Evolutionary conservation across 2,329 filamentous ascomycete species (phyloP).

Genomic region (Pseudocercospora musae): DNA sequence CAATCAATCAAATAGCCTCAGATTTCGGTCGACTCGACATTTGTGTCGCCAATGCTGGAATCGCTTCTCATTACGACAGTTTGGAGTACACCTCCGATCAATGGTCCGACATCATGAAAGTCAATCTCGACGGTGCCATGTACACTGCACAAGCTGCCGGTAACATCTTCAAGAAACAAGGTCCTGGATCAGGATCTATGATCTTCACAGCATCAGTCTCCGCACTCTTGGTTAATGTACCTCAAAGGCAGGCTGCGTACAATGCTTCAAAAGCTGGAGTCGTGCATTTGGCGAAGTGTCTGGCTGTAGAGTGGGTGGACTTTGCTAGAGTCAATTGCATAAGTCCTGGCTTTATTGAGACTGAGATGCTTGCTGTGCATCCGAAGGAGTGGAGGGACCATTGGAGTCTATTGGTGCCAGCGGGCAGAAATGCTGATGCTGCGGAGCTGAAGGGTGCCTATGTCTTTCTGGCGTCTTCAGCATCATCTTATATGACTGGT

Average conservation of each 20-base stretch:
- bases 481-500: conserved; percentile 50
- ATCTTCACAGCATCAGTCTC: conserved; percentile 95
- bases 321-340: conserved; percentile 38
- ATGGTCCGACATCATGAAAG: conserved; percentile 51
- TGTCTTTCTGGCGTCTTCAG: conserved; percentile 38
- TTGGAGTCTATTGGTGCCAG: conserved; percentile 42
- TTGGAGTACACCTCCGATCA: conserved; percentile 21
- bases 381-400: conserved; percentile 39
- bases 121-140: conserved; percentile 76
- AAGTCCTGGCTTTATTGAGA: conserved; percentile 40
- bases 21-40: conserved; percentile 76
- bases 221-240: conserved; percentile 83
- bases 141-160: conserved; percentile 78
- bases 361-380: conserved; percentile 38
- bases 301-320: conserved; percentile 83
- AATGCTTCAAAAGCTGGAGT: conserved; percentile 65
- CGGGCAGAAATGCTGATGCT: conserved; percentile 37
- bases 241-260: conserved; percentile 71
- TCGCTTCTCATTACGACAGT: conserved; percentile 59
- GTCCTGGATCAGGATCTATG: conserved; percentile 68
- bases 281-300: conserved; percentile 57
- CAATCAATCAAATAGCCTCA: conserved; percentile 64
- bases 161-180: conserved; percentile 78
- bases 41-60: conserved; percentile 86
- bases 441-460: conserved; percentile 38